Percentiles rank a stretch among this genome's conserved stretches.
phyloP scores from a whole-genome alignment of 306 rosid genomes.

The Medicago ruthenica region DNA sequence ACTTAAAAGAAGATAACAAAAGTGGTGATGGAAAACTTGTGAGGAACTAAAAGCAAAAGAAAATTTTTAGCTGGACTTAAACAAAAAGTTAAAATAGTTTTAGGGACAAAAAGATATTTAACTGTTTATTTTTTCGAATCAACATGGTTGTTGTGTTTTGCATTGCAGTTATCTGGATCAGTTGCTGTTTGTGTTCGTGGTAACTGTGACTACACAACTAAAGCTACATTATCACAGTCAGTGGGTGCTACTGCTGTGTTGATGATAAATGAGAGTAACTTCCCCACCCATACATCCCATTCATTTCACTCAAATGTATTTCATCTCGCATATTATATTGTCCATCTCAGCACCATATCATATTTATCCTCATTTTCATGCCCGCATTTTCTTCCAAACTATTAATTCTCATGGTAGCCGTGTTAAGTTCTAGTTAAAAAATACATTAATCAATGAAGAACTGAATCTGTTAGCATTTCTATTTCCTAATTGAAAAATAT shows the following conservation, averaged over 20 bases:
- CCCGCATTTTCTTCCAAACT: not conserved
- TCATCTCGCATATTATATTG: not conserved
- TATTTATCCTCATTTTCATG: too few relatives aligned
- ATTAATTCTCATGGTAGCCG: not conserved
- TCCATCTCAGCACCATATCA: not conserved
- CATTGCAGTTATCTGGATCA: slow-evolving; percentile 71
- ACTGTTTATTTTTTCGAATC: not conserved
- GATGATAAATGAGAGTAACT: slow-evolving; percentile 71
- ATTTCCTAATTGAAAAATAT: slow-evolving; percentile 13
- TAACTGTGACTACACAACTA: slow-evolving; percentile 76
- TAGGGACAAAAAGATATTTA: too few relatives aligned
- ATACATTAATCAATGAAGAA: not conserved
- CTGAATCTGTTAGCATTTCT: not conserved
- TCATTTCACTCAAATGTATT: slow-evolving; percentile 7
- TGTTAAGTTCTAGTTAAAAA: not conserved
- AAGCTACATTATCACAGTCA: slow-evolving; percentile 70
- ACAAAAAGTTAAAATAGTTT: too few relatives aligned
- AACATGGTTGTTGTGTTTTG: not conserved
- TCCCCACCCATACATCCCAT: not conserved
- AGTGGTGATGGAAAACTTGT: too few relatives aligned
- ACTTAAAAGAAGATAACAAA: too few relatives aligned
- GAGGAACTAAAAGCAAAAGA: too few relatives aligned
- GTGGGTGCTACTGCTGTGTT: slow-evolving; percentile 74
- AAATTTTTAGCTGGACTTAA: too few relatives aligned
- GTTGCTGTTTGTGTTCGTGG: slow-evolving; percentile 78